phyloP scores from a whole-genome alignment of 2,329 filamentous ascomycete species.

The Fusarium proliferatum region DNA sequence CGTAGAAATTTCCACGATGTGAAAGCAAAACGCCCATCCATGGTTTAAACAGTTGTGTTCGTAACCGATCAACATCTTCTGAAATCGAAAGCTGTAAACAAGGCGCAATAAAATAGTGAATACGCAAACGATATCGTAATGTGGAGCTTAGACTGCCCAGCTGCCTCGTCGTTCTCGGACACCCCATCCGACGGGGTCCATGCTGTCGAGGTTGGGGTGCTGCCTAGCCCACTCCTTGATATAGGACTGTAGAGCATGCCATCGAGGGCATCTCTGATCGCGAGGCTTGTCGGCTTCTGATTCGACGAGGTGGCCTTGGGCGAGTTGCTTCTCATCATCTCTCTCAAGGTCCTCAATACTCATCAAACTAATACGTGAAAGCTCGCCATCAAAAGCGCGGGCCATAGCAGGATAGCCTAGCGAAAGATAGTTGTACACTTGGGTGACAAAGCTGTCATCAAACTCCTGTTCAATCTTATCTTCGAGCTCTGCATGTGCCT shows the following conservation, averaged over 20 bases:
- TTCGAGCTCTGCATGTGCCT: conserved; percentile 61
- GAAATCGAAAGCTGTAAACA: not conserved
- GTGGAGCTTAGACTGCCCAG: conserved; percentile 70
- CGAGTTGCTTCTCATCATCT: conserved; percentile 72
- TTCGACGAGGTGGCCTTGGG: conserved; percentile 78
- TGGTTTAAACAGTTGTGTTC: conserved; percentile 18
- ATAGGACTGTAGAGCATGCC: conserved; percentile 86
- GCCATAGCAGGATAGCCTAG: conserved; percentile 91
- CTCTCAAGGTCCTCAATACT: conserved; percentile 74
- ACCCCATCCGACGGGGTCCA: conserved; percentile 73
- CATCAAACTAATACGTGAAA: conserved; percentile 82
- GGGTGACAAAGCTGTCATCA: conserved; percentile 85
- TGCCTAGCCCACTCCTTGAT: conserved; percentile 91
- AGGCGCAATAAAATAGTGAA: not conserved
- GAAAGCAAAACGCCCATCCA: conserved; percentile 33
- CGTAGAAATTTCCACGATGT: conserved; percentile 8
- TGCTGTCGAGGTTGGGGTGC: conserved; percentile 77
- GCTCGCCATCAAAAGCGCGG: conserved; percentile 83
- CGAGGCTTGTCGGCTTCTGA: conserved; percentile 59
- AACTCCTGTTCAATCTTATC: conserved; percentile 75
- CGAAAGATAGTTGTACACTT: conserved; percentile 97
- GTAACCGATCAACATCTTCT: conserved; percentile 1
- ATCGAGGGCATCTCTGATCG: conserved; percentile 73
- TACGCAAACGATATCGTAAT: not conserved
- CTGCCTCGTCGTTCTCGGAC: conserved; percentile 74